Percentiles rank a stretch among this genome's conserved stretches.
phyloP scores from a whole-genome alignment of 768 basidiomycete species.

The Mycena galopus region DNA sequence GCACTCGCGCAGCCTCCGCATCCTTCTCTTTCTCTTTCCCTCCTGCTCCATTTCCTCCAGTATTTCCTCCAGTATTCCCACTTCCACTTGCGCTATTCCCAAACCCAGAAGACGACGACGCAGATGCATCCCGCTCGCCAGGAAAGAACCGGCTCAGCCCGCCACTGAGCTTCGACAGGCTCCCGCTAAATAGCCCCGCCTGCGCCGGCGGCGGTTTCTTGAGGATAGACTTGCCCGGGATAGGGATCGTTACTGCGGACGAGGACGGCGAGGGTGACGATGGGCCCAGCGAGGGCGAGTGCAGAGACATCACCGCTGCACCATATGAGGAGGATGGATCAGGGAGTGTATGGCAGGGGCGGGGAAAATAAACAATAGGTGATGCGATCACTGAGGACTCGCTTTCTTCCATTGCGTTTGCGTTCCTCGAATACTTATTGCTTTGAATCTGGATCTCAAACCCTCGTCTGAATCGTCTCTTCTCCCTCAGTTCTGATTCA shows the following conservation, averaged over 20 bases:
- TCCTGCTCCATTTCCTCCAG: neutral
- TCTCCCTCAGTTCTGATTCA: no score
- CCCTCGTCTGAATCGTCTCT: no score
- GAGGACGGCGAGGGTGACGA: no score
- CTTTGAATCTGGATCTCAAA: no score
- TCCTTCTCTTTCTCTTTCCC: conserved; percentile 52
- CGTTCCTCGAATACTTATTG: no score
- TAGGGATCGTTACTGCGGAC: no score
- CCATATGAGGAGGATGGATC: no score
- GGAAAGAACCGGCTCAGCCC: conserved; percentile 79
- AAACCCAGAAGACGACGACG: neutral
- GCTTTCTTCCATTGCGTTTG: no score
- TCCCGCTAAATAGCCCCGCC: conserved; percentile 77
- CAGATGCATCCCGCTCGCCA: neutral
- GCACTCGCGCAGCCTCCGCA: conserved; percentile 64
- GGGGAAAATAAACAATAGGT: no score
- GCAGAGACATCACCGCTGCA: neutral
- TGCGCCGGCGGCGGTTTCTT: conserved; percentile 81
- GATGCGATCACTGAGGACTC: no score
- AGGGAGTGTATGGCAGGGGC: no score
- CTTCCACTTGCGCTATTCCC: neutral
- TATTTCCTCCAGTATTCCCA: neutral
- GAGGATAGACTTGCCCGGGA: conserved; percentile 19
- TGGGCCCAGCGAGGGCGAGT: no score
- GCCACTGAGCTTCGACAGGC: conserved; percentile 43